phyloP scores from a whole-genome alignment of 2,329 filamentous ascomycete genomes.

The Dactylellina leptospora region DNA sequence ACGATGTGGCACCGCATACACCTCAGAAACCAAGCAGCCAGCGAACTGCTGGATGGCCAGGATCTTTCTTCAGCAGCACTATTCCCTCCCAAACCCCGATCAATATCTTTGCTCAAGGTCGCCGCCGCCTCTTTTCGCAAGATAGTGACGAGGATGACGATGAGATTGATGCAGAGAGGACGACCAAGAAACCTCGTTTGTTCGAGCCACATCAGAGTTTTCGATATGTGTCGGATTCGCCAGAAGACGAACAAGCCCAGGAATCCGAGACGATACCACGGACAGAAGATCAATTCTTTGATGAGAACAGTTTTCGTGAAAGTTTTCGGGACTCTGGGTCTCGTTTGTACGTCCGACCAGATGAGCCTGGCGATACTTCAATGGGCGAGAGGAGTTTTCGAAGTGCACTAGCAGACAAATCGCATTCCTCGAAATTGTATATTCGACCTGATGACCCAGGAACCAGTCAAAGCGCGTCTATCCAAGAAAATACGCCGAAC shows the following conservation, averaged over 20 bases:
- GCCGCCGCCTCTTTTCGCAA: conserved; percentile 24
- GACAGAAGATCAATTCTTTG: conserved; percentile 36
- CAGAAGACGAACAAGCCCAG: conserved; percentile 1
- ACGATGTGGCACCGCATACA: conserved; percentile 9
- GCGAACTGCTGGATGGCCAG: conserved; percentile 27
- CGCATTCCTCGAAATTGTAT: conserved; percentile 30
- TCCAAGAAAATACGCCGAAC: not conserved
- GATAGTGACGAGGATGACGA: conserved; percentile 47
- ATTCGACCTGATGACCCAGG: conserved; percentile 28
- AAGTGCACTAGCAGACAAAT: conserved; percentile 16
- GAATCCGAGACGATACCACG: conserved; percentile 5
- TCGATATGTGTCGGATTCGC: conserved; percentile 41
- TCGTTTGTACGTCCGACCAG: conserved; percentile 35
- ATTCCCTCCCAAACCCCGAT: conserved; percentile 23
- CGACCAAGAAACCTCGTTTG: conserved; percentile 25
- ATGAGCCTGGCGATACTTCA: conserved; percentile 19
- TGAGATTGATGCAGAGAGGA: conserved; percentile 20
- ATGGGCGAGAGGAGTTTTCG: conserved; percentile 20
- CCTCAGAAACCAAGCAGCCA: conserved; percentile 27
- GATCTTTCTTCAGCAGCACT: conserved; percentile 26
- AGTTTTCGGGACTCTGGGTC: conserved; percentile 33
- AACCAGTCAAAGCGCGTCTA: not conserved
- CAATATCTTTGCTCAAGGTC: conserved; percentile 48
- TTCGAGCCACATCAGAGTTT: conserved; percentile 46
- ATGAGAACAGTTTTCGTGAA: conserved; percentile 45